Conservation (phyloP, 2,329 filamentous ascomycete genomes). For the Diaporthe sp. region DNA sequence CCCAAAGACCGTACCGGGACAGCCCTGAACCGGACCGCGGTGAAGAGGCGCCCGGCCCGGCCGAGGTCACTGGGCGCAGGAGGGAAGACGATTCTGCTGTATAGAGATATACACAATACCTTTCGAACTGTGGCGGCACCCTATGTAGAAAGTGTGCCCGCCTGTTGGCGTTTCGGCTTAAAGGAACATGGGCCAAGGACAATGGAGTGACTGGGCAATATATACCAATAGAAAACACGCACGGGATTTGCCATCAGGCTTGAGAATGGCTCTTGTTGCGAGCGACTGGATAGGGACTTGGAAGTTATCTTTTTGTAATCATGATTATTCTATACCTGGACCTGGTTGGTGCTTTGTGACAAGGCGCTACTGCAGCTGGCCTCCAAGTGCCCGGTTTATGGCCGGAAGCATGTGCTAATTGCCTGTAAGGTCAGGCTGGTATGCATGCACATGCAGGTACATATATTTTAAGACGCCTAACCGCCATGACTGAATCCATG, state of each 20-base stretch:
- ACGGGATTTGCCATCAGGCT: constrained; percentile 1
- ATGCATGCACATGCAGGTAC: background rate
- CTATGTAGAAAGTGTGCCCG: constrained; percentile 12
- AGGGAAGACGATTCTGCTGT: constrained; percentile 40
- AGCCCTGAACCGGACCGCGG: constrained; percentile 22
- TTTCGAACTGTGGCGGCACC: constrained; percentile 27
- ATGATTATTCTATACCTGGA: background rate
- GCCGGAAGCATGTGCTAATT: background rate
- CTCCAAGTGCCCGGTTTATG: background rate
- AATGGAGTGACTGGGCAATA: constrained; percentile 31
- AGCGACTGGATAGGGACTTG: constrained; percentile 21
- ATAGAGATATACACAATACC: constrained; percentile 29
- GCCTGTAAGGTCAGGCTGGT: background rate
- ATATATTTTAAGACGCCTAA: background rate
- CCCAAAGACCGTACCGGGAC: constrained; percentile 15
- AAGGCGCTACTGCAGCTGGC: background rate
- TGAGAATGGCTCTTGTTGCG: constrained; percentile 25
- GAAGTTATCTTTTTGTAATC: constrained; percentile 29
- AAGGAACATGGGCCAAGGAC: constrained; percentile 18
- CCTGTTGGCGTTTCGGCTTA: constrained; percentile 33
- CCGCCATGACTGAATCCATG: background rate
- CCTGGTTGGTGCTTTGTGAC: background rate
- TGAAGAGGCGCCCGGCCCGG: background rate
- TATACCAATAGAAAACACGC: constrained; percentile 39
- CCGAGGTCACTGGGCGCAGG: constrained; percentile 34